These are phyloP conservation scores for Entonaema liquescens DNA, from an alignment of 495 filamentous ascomycete species.

Conservation along the genomic window DNA sequence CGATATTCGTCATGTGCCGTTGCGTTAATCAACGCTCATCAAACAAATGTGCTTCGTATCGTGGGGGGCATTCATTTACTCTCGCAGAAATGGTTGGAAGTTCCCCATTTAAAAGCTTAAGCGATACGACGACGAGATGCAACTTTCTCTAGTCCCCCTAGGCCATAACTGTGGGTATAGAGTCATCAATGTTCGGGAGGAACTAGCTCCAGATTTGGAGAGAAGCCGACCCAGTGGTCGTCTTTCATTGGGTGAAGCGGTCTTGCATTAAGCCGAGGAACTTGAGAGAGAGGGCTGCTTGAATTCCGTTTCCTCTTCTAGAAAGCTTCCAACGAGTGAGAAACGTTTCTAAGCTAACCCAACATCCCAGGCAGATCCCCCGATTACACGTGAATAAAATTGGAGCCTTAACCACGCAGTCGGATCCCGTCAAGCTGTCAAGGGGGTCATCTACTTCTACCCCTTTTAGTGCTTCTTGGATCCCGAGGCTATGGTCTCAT, in stretches of 20 bases:
- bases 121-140: constrained; percentile 40
- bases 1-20: constrained; percentile 37
- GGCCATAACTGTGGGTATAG: constrained; percentile 13
- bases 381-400: constrained; percentile 42
- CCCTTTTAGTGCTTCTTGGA: constrained; percentile 19
- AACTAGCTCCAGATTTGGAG: constrained; percentile 33
- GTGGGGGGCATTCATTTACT: constrained; percentile 40
- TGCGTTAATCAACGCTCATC: constrained; percentile 37
- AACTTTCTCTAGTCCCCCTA: constrained; percentile 16
- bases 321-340: constrained; percentile 41
- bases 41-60: constrained; percentile 16
- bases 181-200: constrained; percentile 17
- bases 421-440: constrained; percentile 42
- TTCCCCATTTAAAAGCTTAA: constrained; percentile 32
- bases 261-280: constrained; percentile 43
- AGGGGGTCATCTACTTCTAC: constrained; percentile 31
- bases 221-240: constrained; percentile 12
- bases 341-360: constrained; percentile 26
- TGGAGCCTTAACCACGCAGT: constrained; percentile 40
- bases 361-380: constrained; percentile 41
- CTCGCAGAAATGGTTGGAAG: constrained; percentile 32
- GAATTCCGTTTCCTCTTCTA: constrained; percentile 39
- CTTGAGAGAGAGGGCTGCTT: constrained; percentile 20
- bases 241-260: constrained; percentile 34
- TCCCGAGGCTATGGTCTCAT: constrained; percentile 30